phyloP scores from a whole-genome alignment of 768 basidiomycete genomes.

The Collybiopsis confluens region DNA sequence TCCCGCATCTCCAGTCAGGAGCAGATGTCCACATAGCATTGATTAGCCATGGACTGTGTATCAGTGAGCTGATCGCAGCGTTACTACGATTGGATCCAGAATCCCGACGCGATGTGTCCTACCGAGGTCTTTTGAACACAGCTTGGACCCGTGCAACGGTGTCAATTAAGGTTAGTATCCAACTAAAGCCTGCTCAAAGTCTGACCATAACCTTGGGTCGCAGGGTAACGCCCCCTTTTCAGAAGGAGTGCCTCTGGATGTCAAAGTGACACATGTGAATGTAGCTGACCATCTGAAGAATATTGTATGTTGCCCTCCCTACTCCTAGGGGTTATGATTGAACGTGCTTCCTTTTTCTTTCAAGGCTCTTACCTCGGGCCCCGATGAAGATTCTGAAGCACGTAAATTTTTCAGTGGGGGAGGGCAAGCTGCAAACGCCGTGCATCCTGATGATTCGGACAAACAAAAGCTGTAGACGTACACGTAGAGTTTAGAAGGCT shows the following conservation, averaged over 20 bases:
- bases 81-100: slow-evolving; percentile 48
- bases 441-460: not conserved
- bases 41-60: slow-evolving; percentile 74
- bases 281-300: slow-evolving; percentile 27
- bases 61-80: slow-evolving; percentile 54
- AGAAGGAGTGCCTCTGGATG: slow-evolving; percentile 23
- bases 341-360: not conserved
- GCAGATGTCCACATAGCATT: slow-evolving; percentile 52
- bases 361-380: slow-evolving; percentile 8
- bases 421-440: not conserved
- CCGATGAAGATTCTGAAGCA: slow-evolving; percentile 25
- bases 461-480: slow-evolving; percentile 2
- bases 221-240: slow-evolving; percentile 14
- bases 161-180: slow-evolving; percentile 35
- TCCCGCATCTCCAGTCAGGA: slow-evolving; percentile 48
- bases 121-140: slow-evolving; percentile 58
- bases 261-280: slow-evolving; percentile 34
- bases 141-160: slow-evolving; percentile 65
- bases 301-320: slow-evolving; percentile 18
- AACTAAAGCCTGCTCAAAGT: slow-evolving; percentile 1
- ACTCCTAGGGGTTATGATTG: not conserved
- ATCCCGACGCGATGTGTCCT: slow-evolving; percentile 31
- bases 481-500: no score
- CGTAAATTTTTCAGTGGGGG: slow-evolving; percentile 33
- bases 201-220: not conserved